Percentiles rank a stretch among this genome's conserved stretches.
These are phyloP conservation scores for Skeletonema grethae DNA, from an alignment of 108 stramenopile species.

Conservation along the genomic window DNA sequence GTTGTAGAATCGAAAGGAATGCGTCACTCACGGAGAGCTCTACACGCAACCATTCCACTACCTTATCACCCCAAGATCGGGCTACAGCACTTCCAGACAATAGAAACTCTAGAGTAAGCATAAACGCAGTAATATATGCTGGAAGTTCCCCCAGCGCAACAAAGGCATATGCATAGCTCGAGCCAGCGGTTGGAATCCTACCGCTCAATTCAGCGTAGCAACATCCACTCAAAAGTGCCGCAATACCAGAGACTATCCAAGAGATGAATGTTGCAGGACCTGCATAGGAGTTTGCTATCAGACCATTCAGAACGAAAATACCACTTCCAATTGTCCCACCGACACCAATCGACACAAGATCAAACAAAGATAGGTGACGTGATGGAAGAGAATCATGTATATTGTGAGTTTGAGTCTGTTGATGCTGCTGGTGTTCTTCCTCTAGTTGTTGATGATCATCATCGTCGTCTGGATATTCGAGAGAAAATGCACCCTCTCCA, in stretches of 20 bases:
- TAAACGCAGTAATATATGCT: conserved; percentile 79
- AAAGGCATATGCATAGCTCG: conserved; percentile 85
- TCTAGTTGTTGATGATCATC: not conserved
- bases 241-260: conserved; percentile 74
- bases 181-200: conserved; percentile 66
- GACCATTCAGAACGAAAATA: conserved; percentile 89
- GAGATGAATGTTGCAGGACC: conserved; percentile 83
- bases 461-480: conserved; percentile 20
- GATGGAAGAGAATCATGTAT: conserved; percentile 18
- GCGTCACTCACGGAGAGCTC: conserved; percentile 27
- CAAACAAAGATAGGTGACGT: conserved; percentile 70
- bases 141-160: conserved; percentile 85
- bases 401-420: conserved; percentile 13
- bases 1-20: conserved; percentile 37
- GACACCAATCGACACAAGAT: conserved; percentile 86
- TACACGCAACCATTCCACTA: conserved; percentile 66
- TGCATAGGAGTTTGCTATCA: conserved; percentile 82
- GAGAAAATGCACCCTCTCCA: conserved; percentile 3
- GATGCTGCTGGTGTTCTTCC: not conserved
- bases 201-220: conserved; percentile 90
- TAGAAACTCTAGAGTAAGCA: conserved; percentile 87
- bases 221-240: conserved; percentile 68
- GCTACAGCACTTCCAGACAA: conserved; percentile 87
- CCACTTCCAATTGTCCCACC: conserved; percentile 88
- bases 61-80: conserved; percentile 90